phyloP scores from a whole-genome alignment of 345 rosid species.

The Citrus hindsii region DNA sequence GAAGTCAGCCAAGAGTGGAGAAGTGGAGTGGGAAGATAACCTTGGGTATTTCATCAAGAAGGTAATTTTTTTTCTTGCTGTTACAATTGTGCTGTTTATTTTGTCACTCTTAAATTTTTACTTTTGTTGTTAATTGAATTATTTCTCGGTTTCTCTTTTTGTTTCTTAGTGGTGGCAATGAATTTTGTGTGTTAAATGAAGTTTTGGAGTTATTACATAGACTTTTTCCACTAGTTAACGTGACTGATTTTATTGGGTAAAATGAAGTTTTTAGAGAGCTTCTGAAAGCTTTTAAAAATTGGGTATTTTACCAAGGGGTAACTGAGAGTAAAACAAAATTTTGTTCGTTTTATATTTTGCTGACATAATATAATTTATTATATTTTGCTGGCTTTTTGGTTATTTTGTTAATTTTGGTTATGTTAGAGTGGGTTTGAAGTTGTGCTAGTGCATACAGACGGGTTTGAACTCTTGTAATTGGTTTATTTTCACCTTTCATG shows the following conservation, averaged over 20 bases:
- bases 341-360: neutral
- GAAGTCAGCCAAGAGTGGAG: slow-evolving; percentile 14
- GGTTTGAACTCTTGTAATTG: neutral
- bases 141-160: neutral
- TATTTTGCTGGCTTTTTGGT: neutral
- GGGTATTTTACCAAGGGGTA: neutral
- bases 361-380: neutral
- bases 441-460: neutral
- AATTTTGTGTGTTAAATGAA: neutral
- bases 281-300: neutral
- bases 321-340: neutral
- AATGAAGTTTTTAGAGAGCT: neutral
- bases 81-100: neutral
- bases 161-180: neutral
- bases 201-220: neutral
- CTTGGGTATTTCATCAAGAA: slow-evolving; percentile 79
- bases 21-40: slow-evolving; percentile 61
- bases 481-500: neutral
- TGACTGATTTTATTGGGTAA: neutral
- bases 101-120: neutral
- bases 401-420: neutral
- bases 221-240: neutral
- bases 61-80: slow-evolving; percentile 36
- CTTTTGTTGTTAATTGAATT: neutral
- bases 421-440: neutral